These are phyloP conservation scores for Lactuca saligna DNA, from an alignment of 129 eudicot genomes.

Conservation along the genomic window DNA sequence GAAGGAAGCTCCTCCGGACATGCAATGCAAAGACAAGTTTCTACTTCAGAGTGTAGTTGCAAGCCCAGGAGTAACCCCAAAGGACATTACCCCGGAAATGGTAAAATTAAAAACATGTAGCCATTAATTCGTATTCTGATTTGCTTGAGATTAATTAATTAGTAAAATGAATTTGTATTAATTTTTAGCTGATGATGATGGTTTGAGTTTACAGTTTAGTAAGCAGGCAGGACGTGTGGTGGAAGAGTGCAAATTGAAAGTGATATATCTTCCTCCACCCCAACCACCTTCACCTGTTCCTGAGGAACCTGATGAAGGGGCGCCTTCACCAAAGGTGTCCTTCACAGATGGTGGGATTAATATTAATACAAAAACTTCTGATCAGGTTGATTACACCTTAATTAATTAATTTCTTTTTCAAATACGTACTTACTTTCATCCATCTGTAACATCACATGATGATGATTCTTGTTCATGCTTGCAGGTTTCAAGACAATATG, in stretches of 20 bases:
- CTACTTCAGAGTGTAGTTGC: conserved; percentile 77
- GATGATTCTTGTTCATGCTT: conserved; percentile 22
- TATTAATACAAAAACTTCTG: too few relatives aligned
- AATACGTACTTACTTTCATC: too few relatives aligned
- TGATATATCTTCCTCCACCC: conserved; percentile 66
- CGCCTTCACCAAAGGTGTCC: conserved; percentile 44
- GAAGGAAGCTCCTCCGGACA: conserved; percentile 72
- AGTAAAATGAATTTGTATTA: too few relatives aligned
- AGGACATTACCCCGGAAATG: conserved; percentile 78
- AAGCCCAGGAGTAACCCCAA: conserved; percentile 38
- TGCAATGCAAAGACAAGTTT: conserved; percentile 87
- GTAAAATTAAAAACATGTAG: conserved; percentile 25
- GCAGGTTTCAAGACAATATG: conserved; percentile 44
- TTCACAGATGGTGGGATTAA: conserved; percentile 30
- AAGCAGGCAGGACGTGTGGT: conserved; percentile 65
- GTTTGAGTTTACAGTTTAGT: conserved; percentile 49
- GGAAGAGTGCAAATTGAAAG: conserved; percentile 81
- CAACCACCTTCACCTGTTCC: conserved; percentile 75
- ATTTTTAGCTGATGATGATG: background rate
- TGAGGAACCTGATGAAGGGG: conserved; percentile 78
- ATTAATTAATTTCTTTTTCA: too few relatives aligned
- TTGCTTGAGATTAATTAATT: too few relatives aligned
- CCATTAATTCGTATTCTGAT: background rate
- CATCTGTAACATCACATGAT: background rate
- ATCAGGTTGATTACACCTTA: too few relatives aligned